These are phyloP conservation scores for Volvariella volvacea DNA, from an alignment of 1,284 basidiomycete species.

Conservation along the genomic window DNA sequence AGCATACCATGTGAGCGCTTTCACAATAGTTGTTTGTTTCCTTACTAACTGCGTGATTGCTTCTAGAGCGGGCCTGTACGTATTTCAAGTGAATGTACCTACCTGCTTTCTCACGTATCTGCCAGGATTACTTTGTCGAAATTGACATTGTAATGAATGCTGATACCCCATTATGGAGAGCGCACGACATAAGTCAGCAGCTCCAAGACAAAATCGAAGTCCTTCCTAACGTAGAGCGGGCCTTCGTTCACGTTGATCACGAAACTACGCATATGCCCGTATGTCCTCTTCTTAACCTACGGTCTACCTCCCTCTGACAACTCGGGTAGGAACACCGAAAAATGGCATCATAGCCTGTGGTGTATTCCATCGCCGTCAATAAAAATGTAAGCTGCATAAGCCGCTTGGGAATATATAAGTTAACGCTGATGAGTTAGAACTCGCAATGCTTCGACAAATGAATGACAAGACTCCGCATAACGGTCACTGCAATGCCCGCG, in stretches of 20 bases:
- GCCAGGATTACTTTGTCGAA: conserved; percentile 85
- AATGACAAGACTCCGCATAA: no score
- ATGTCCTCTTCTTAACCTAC: conserved; percentile 16
- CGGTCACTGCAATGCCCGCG: no score
- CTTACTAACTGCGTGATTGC: conserved; percentile 9
- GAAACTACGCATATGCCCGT: conserved; percentile 84
- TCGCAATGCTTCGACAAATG: no score
- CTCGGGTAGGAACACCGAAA: conserved; percentile 28
- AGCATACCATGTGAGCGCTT: conserved; percentile 68
- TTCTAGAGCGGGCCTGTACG: conserved; percentile 64
- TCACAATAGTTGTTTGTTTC: conserved; percentile 6
- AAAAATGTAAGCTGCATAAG: no score
- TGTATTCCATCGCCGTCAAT: no score
- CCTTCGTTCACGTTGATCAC: conserved; percentile 92
- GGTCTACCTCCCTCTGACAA: neutral
- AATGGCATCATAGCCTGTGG: conserved; percentile 8
- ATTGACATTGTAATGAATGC: conserved; percentile 93
- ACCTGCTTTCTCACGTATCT: conserved; percentile 6
- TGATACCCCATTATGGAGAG: conserved; percentile 84
- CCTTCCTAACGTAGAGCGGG: conserved; percentile 85
- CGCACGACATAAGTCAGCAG: conserved; percentile 89
- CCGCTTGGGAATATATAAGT: no score
- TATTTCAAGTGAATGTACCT: conserved; percentile 8
- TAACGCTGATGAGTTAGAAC: no score
- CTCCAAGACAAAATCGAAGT: conserved; percentile 93